A percentile compares a stretch with the other conserved stretches of the same genome.
These are phyloP conservation scores for Nemania sp. DNA, from an alignment of 2,329 filamentous ascomycete genomes.

Conservation along the genomic window DNA sequence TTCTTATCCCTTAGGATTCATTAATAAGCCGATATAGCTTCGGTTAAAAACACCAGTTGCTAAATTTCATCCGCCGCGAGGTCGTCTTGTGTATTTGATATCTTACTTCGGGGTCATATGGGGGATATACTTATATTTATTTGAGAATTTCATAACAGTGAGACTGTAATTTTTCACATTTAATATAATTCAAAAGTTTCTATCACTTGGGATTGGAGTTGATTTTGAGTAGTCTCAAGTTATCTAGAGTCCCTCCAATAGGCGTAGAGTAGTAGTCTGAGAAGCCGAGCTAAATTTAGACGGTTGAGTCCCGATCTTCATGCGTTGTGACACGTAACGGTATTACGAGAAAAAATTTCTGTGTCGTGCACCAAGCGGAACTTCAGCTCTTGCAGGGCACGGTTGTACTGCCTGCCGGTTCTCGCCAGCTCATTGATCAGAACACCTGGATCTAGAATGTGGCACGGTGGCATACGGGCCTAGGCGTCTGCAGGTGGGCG, in stretches of 20 bases:
- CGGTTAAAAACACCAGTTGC: neutral
- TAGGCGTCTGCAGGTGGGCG: slow-evolving; percentile 20
- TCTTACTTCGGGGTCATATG: no score
- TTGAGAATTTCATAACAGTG: no score
- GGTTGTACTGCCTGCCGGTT: slow-evolving; percentile 5
- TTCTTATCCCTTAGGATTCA: neutral
- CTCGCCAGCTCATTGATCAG: slow-evolving; percentile 4
- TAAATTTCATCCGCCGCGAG: neutral
- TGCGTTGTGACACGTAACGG: slow-evolving; percentile 4
- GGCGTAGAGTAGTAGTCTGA: neutral
- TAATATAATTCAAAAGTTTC: no score
- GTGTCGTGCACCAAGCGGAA: neutral
- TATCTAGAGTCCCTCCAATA: neutral
- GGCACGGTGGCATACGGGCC: slow-evolving; percentile 17
- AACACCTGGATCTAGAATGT: neutral
- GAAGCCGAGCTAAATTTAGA: neutral
- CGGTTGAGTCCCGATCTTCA: neutral
- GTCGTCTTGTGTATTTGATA: neutral
- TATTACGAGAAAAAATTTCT: slow-evolving; percentile 4
- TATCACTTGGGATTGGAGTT: no score
- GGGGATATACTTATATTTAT: no score
- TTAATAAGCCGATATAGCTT: neutral
- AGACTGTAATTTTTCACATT: no score
- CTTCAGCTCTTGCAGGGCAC: slow-evolving; percentile 22
- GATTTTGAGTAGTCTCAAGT: neutral